Percentiles rank a stretch among this genome's conserved stretches.
phyloP scores from a whole-genome alignment of 129 eudicot genomes.

The Escallonia herrerae region DNA sequence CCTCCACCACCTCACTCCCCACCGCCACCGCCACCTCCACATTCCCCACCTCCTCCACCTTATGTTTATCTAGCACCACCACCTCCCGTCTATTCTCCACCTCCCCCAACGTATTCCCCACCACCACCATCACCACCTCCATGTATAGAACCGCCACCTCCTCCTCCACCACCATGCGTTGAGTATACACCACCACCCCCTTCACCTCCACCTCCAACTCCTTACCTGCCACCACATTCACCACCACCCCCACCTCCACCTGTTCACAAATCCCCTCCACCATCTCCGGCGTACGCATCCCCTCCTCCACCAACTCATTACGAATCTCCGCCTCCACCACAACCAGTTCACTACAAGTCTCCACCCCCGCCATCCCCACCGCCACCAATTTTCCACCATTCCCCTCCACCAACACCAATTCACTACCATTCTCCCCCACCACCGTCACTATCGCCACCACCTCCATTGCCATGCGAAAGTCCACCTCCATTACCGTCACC shows the following conservation, averaged over 20 bases:
- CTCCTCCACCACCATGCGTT: slow-evolving; percentile 27
- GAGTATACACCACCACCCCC: slow-evolving; percentile 15
- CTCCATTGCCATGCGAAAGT: slow-evolving; percentile 2
- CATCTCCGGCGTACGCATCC: slow-evolving; percentile 17
- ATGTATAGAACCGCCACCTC: slow-evolving; percentile 32
- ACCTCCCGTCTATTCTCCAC: slow-evolving; percentile 18
- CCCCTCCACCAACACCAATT: slow-evolving; percentile 39
- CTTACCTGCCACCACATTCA: slow-evolving; percentile 20
- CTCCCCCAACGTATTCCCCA: slow-evolving; percentile 31
- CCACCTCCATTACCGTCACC: slow-evolving; percentile 10
- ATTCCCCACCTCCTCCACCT: no score
- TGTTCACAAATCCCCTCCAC: slow-evolving; percentile 8
- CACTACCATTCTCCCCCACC: slow-evolving; percentile 22
- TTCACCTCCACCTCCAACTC: slow-evolving; percentile 16
- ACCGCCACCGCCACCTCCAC: no score
- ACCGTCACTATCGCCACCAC: slow-evolving; percentile 47
- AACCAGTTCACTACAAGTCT: slow-evolving; percentile 19
- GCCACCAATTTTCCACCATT: slow-evolving; percentile 13
- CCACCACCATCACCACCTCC: slow-evolving; percentile 37
- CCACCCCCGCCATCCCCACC: slow-evolving; percentile 31
- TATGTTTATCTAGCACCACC: no score
- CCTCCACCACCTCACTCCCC: slow-evolving; percentile 37
- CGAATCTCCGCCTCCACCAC: slow-evolving; percentile 28
- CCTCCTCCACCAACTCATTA: slow-evolving; percentile 36
- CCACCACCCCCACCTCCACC: slow-evolving; percentile 34